phyloP scores from a whole-genome alignment of 306 rosid species.

The Glycine tomentella region DNA sequence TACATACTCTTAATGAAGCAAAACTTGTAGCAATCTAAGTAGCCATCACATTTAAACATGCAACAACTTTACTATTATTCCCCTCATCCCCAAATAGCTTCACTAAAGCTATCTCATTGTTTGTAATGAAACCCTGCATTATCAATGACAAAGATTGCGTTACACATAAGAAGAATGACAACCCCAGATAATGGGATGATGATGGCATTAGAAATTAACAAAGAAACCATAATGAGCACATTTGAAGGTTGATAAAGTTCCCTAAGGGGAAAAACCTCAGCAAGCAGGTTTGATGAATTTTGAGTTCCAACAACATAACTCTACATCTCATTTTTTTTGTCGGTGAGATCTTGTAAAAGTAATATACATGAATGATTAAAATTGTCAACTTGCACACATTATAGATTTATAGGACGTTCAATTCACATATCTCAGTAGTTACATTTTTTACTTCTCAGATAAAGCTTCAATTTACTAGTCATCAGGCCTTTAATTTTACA shows the following conservation, averaged over 20 bases:
- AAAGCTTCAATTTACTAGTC: slow-evolving; percentile 4
- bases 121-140: slow-evolving; percentile 82
- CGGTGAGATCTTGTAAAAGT: slow-evolving; percentile 9
- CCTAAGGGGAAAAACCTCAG: slow-evolving; percentile 1
- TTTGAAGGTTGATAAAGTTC: slow-evolving; percentile 20
- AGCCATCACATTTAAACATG: no score
- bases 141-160: slow-evolving; percentile 34
- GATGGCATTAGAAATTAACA: slow-evolving; percentile 39
- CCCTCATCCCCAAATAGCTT: slow-evolving; percentile 88
- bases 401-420: not conserved
- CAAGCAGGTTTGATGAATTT: slow-evolving; percentile 32
- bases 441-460: slow-evolving; percentile 15
- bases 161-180: slow-evolving; percentile 31
- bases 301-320: not conserved
- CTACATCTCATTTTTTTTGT: not conserved
- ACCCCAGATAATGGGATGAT: slow-evolving; percentile 32
- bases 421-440: slow-evolving; percentile 24
- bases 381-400: slow-evolving; percentile 22
- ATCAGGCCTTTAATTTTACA: no score
- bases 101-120: slow-evolving; percentile 88
- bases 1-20: no score
- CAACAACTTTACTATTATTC: slow-evolving; percentile 63
- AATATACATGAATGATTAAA: slow-evolving; percentile 29
- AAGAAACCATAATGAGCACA: slow-evolving; percentile 30
- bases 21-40: no score